Conservation (phyloP, 129 eudicot genomes). For the Chrysanthemum seticuspe region DNA sequence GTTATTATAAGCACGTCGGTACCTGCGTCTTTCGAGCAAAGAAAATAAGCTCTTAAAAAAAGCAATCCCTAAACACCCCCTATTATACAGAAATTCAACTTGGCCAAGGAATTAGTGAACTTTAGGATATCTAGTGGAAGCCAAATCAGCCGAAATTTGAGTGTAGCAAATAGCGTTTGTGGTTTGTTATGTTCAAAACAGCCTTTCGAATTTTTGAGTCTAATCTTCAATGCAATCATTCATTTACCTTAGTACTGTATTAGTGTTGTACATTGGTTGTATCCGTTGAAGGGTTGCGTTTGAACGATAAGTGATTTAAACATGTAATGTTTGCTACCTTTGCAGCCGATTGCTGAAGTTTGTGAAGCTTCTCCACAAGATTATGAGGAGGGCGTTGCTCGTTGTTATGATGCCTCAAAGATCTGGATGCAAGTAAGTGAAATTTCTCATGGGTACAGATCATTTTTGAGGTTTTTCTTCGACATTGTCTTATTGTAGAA, state of each 20-base stretch:
- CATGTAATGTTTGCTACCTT: conserved; percentile 15
- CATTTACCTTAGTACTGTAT: background rate
- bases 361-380: conserved; percentile 71
- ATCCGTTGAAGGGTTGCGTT: background rate
- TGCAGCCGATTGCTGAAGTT: conserved; percentile 83
- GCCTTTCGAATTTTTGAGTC: background rate
- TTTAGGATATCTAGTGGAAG: background rate
- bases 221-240: background rate
- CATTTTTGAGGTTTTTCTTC: conserved; percentile 3
- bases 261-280: background rate
- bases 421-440: conserved; percentile 81
- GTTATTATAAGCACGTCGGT: too few species aligned
- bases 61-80: too few species aligned
- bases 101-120: background rate
- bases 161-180: background rate
- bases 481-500: background rate
- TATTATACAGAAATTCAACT: too few species aligned
- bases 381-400: conserved; percentile 78
- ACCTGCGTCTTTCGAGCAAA: too few species aligned
- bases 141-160: background rate
- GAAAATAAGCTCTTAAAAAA: too few species aligned
- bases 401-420: conserved; percentile 77
- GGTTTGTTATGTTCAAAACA: background rate
- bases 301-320: background rate
- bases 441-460: conserved; percentile 5